Conservation (phyloP, 2,329 filamentous ascomycete genomes). For the Drechslera avenae region DNA sequence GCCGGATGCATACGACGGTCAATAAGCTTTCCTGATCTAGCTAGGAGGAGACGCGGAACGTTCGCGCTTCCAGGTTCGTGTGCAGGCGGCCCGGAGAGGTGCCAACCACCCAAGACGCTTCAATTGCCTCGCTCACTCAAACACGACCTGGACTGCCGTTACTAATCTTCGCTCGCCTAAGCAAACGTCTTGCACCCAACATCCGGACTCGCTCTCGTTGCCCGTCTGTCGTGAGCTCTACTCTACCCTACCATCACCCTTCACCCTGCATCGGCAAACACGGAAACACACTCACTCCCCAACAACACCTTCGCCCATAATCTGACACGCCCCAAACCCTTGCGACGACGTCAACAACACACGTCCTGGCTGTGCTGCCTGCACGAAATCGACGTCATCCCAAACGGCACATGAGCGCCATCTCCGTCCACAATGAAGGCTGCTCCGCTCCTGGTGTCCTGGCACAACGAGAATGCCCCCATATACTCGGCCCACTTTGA, state of each 20-base stretch:
- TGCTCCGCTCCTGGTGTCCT: conserved; percentile 93
- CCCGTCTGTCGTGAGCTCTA: conserved; percentile 4
- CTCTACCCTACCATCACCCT: conserved; percentile 7
- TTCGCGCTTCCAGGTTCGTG: conserved; percentile 22
- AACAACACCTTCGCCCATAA: conserved; percentile 15
- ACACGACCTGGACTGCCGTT: conserved; percentile 12
- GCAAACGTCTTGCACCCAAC: conserved; percentile 3
- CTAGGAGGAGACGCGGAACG: conserved; percentile 28
- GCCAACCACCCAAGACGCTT: conserved; percentile 19
- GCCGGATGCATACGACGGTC: conserved; percentile 11
- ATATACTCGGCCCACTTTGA: conserved; percentile 99
- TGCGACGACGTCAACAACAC: conserved; percentile 6
- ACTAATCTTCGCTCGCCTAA: conserved; percentile 6
- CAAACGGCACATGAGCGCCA: conserved; percentile 29
- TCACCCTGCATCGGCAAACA: conserved; percentile 19
- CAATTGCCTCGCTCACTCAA: conserved; percentile 22
- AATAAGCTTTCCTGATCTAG: conserved; percentile 22
- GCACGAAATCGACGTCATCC: background rate
- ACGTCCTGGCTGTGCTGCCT: background rate
- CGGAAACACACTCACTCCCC: conserved; percentile 14
- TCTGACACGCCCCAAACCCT: conserved; percentile 9
- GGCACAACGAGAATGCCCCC: conserved; percentile 96
- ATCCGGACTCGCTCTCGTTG: background rate
- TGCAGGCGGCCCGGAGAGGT: conserved; percentile 13
- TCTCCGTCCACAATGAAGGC: conserved; percentile 74